Evolutionary conservation across 2,329 filamentous ascomycete genomes (phyloP).

Genomic region (Aspergillus thermomutatus): DNA sequence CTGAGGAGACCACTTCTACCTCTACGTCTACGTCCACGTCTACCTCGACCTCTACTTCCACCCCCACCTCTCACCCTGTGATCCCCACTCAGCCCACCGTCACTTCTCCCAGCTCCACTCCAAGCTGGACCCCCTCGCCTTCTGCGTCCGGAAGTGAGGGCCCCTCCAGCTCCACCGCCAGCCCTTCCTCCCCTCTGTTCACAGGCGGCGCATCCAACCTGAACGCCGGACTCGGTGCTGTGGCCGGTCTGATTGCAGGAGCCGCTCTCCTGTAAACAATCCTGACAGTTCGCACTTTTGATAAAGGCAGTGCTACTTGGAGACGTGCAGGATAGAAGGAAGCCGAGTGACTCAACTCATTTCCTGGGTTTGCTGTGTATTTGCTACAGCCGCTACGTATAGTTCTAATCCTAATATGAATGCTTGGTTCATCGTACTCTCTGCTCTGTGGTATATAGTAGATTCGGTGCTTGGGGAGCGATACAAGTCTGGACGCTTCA

Average conservation of each 20-base stretch:
- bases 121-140: not conserved
- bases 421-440: not conserved
- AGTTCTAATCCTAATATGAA: not conserved
- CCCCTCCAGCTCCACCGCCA: not conserved
- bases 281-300: too few relatives aligned
- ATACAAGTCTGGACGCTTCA: too few relatives aligned
- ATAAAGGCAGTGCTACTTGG: too few relatives aligned
- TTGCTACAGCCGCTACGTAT: not conserved
- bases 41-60: not conserved
- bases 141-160: not conserved
- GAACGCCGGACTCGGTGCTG: conserved; percentile 1
- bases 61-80: not conserved
- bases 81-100: not conserved
- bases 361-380: not conserved
- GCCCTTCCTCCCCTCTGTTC: not conserved
- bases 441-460: too few relatives aligned
- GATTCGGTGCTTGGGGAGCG: too few relatives aligned
- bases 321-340: too few relatives aligned
- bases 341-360: too few relatives aligned
- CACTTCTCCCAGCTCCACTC: not conserved
- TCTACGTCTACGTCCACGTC: not conserved
- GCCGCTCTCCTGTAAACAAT: not conserved
- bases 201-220: conserved; percentile 3
- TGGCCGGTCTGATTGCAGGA: conserved; percentile 3
- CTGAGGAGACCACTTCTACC: not conserved